phyloP scores from a whole-genome alignment of 2,329 filamentous ascomycete genomes.

The Pyrenochaeta sp. region DNA sequence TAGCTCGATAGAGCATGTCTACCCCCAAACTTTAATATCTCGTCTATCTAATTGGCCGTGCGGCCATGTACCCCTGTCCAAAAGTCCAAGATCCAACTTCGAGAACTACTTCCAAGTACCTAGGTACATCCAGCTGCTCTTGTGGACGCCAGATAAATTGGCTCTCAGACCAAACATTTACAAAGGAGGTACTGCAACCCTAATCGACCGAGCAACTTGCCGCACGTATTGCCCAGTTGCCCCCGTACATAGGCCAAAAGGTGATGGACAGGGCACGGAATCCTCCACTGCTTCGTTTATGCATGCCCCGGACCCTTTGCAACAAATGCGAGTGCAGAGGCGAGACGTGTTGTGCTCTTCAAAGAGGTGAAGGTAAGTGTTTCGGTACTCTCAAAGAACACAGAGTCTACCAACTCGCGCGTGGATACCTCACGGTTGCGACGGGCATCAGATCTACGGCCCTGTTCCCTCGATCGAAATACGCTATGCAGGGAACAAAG shows the following conservation, averaged over 20 bases:
- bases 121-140: not conserved
- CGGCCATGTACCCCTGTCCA: not conserved
- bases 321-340: too few relatives aligned
- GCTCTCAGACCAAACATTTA: not conserved
- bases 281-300: not conserved
- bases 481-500: not conserved
- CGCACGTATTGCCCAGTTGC: not conserved
- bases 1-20: conserved; percentile 20
- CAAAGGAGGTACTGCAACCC: not conserved
- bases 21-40: conserved; percentile 12
- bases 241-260: not conserved
- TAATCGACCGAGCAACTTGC: not conserved
- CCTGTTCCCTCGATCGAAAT: not conserved
- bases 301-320: too few relatives aligned
- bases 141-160: not conserved
- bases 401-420: too few relatives aligned
- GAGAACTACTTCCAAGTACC: not conserved
- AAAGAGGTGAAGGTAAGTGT: not conserved
- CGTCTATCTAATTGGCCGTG: not conserved
- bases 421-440: not conserved
- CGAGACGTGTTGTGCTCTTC: too few relatives aligned
- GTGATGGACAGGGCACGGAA: not conserved
- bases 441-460: not conserved
- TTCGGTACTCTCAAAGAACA: not conserved
- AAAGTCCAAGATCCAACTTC: not conserved